These are phyloP conservation scores for Plenodomus biglobosus DNA, from an alignment of 2,329 filamentous ascomycete species.

Conservation along the genomic window DNA sequence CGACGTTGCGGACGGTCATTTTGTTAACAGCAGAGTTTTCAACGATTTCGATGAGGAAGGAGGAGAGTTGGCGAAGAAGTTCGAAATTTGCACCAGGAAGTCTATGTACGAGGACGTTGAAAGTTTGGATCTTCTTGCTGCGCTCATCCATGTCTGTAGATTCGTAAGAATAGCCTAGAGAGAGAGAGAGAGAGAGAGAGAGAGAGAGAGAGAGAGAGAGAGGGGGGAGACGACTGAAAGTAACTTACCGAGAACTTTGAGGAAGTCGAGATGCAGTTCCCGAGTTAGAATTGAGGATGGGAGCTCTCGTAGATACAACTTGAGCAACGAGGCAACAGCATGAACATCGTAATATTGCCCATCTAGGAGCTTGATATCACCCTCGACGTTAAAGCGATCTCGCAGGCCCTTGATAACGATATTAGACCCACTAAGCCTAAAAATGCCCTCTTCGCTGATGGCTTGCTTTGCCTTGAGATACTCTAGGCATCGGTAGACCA, in stretches of 20 bases:
- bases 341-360: slow-evolving; percentile 93
- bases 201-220: too few relatives aligned
- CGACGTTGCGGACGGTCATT: slow-evolving; percentile 95
- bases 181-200: too few relatives aligned
- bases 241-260: slow-evolving; percentile 68
- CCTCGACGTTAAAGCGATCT: slow-evolving; percentile 90
- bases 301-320: slow-evolving; percentile 89
- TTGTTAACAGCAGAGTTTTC: slow-evolving; percentile 90
- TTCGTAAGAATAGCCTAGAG: slow-evolving; percentile 21
- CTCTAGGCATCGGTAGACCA: slow-evolving; percentile 93
- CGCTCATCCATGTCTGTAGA: slow-evolving; percentile 68
- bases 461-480: slow-evolving; percentile 85
- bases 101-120: slow-evolving; percentile 76
- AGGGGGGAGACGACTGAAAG: too few relatives aligned
- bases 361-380: slow-evolving; percentile 86
- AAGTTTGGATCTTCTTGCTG: slow-evolving; percentile 72
- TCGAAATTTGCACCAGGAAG: slow-evolving; percentile 80
- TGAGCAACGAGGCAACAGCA: slow-evolving; percentile 89
- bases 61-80: slow-evolving; percentile 79
- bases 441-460: slow-evolving; percentile 87
- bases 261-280: slow-evolving; percentile 86
- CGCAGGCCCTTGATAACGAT: slow-evolving; percentile 87
- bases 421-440: slow-evolving; percentile 95
- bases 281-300: slow-evolving; percentile 88
- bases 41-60: slow-evolving; percentile 88